Conservation (phyloP, 2,329 filamentous ascomycete genomes). For the Beauveria rudraprayagi region DNA sequence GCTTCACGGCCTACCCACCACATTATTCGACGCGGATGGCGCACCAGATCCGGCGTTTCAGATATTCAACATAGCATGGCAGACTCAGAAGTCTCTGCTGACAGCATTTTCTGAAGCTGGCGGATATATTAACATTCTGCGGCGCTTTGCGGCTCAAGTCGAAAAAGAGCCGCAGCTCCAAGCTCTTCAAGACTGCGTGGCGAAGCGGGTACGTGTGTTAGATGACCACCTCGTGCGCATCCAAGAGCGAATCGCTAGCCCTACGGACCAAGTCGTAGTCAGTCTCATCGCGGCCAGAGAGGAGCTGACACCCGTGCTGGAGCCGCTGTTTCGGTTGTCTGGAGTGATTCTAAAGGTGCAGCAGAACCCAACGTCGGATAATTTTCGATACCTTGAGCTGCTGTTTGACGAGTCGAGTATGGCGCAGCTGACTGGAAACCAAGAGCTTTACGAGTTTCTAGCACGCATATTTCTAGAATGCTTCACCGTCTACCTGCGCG, state of each 20-base stretch:
- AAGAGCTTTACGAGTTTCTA: constrained; percentile 52
- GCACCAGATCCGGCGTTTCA: constrained; percentile 34
- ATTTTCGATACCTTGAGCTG: constrained; percentile 70
- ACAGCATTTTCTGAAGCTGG: constrained; percentile 39
- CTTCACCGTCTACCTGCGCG: constrained; percentile 72
- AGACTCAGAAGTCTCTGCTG: constrained; percentile 41
- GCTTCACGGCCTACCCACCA: constrained; percentile 70
- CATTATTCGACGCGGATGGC: constrained; percentile 50
- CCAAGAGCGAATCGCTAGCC: constrained; percentile 52
- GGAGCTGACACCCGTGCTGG: constrained; percentile 45
- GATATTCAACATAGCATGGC: constrained; percentile 39
- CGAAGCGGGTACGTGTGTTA: constrained; percentile 47
- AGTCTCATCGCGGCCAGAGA: constrained; percentile 58
- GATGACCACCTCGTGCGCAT: constrained; percentile 50
- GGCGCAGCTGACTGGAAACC: constrained; percentile 62
- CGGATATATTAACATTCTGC: constrained; percentile 36
- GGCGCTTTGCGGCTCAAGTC: constrained; percentile 32
- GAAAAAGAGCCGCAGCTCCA: constrained; percentile 56
- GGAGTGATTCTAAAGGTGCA: constrained; percentile 52
- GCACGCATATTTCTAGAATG: constrained; percentile 70
- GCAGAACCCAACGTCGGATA: constrained; percentile 37
- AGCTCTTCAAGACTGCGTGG: constrained; percentile 59
- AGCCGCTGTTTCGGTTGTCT: constrained; percentile 52
- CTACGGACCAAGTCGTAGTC: constrained; percentile 46
- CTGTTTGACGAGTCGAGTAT: constrained; percentile 63